Evolutionary conservation across 805 yeast genomes (phyloP).

Genomic region (Lipomyces starkeyi): DNA sequence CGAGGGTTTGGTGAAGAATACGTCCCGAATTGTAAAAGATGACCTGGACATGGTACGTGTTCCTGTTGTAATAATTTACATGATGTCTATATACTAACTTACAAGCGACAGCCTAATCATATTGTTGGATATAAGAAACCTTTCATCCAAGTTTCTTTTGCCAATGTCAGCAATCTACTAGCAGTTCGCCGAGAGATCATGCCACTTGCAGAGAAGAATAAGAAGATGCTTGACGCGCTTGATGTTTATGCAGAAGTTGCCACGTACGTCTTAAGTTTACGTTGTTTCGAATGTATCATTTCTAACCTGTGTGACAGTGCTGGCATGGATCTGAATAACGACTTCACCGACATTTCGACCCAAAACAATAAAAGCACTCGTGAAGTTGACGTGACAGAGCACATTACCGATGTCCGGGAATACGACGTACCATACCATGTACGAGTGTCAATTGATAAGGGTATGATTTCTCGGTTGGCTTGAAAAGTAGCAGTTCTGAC

Average conservation of each 20-base stretch:
- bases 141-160: slow-evolving; percentile 71
- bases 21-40: slow-evolving; percentile 67
- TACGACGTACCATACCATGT: slow-evolving; percentile 97
- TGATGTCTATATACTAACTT: background rate
- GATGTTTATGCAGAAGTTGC: slow-evolving; percentile 70
- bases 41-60: slow-evolving; percentile 63
- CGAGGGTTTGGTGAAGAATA: slow-evolving; percentile 65
- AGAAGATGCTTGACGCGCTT: slow-evolving; percentile 62
- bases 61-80: background rate
- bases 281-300: background rate
- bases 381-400: slow-evolving; percentile 59
- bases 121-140: slow-evolving; percentile 73
- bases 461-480: slow-evolving; percentile 15
- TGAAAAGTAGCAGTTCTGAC: background rate
- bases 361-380: slow-evolving; percentile 34
- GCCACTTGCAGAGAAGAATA: slow-evolving; percentile 75
- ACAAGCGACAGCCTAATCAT: slow-evolving; percentile 66
- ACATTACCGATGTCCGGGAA: slow-evolving; percentile 81
- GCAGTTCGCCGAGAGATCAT: slow-evolving; percentile 71
- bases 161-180: slow-evolving; percentile 73
- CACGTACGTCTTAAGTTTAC: slow-evolving; percentile 43
- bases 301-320: slow-evolving; percentile 41
- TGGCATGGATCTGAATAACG: slow-evolving; percentile 46
- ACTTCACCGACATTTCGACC: slow-evolving; percentile 20
- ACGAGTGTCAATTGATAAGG: slow-evolving; percentile 89